phyloP scores from a whole-genome alignment of 2,329 filamentous ascomycete species.

The Fusarium sulawesiense region DNA sequence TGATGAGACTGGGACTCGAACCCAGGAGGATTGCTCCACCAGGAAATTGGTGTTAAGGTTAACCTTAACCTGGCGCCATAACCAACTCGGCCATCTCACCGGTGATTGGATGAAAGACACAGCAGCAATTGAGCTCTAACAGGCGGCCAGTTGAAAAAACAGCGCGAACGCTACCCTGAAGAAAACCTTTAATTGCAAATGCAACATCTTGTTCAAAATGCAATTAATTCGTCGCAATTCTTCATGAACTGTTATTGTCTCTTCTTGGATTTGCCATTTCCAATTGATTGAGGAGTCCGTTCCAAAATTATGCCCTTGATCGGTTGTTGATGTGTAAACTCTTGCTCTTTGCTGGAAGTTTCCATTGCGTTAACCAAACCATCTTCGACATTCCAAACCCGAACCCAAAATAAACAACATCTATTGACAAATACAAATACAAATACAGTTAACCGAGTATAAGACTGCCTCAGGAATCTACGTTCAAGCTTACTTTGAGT shows the following conservation, averaged over 20 bases:
- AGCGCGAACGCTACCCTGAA: neutral
- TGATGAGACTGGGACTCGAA: constrained; percentile 34
- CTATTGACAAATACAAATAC: no score
- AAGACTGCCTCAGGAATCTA: no score
- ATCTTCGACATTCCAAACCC: no score
- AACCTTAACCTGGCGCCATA: constrained; percentile 33
- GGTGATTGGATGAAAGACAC: constrained; percentile 5
- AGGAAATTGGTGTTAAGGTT: constrained; percentile 31
- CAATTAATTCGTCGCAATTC: neutral
- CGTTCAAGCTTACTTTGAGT: no score
- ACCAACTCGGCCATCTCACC: constrained; percentile 34
- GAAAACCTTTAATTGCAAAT: neutral
- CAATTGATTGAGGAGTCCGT: neutral
- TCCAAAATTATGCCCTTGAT: neutral
- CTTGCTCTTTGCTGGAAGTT: no score
- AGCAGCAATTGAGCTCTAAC: neutral
- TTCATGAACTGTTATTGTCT: neutral
- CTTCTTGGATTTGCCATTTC: neutral
- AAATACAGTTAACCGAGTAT: no score
- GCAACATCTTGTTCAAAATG: neutral
- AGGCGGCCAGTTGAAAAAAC: neutral
- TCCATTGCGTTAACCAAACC: no score
- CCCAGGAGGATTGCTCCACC: constrained; percentile 32
- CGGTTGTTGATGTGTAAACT: no score
- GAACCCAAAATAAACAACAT: no score